Evolutionary conservation across 306 rosid genomes (phyloP).

Genomic region (Lupinus albus): DNA sequence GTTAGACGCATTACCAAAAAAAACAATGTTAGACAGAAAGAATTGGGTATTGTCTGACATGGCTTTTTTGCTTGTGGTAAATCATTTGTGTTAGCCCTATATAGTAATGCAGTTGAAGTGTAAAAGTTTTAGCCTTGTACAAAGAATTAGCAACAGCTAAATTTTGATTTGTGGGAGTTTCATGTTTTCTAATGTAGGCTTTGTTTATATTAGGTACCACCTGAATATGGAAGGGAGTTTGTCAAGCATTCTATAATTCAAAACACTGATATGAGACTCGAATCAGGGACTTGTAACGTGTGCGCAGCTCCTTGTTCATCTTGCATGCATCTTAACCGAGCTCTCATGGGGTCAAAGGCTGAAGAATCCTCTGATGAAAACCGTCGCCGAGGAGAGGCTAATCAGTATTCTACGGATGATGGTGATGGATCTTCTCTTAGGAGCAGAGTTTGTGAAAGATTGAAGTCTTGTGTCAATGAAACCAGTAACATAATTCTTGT

Average conservation of each 20-base stretch:
- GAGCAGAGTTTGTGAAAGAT: constrained; percentile 53
- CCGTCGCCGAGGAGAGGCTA: constrained; percentile 56
- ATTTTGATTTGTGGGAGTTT: constrained; percentile 17
- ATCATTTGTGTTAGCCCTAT: constrained; percentile 15
- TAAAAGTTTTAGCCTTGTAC: constrained; percentile 18
- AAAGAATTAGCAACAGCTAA: neutral
- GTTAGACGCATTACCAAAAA: too few relatives aligned
- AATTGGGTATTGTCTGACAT: too few relatives aligned
- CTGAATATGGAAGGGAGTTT: constrained; percentile 39
- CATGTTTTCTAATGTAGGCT: constrained; percentile 27
- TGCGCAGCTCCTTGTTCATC: constrained; percentile 86
- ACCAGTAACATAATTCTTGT: constrained; percentile 54
- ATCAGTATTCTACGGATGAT: constrained; percentile 55
- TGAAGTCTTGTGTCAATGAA: constrained; percentile 56
- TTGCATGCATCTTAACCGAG: constrained; percentile 69
- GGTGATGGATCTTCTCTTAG: constrained; percentile 54
- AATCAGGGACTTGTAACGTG: constrained; percentile 80
- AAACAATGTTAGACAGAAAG: too few relatives aligned
- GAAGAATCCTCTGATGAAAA: constrained; percentile 76
- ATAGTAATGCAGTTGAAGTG: neutral
- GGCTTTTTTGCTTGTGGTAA: constrained; percentile 1
- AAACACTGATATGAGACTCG: constrained; percentile 65
- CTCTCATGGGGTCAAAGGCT: constrained; percentile 64
- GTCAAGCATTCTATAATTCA: constrained; percentile 55
- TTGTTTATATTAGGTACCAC: constrained; percentile 54